Evolutionary conservation across 768 basidiomycete species (phyloP), one percentile per base, ranked within the genome.

Genomic region (Collybia nuda): DNA sequence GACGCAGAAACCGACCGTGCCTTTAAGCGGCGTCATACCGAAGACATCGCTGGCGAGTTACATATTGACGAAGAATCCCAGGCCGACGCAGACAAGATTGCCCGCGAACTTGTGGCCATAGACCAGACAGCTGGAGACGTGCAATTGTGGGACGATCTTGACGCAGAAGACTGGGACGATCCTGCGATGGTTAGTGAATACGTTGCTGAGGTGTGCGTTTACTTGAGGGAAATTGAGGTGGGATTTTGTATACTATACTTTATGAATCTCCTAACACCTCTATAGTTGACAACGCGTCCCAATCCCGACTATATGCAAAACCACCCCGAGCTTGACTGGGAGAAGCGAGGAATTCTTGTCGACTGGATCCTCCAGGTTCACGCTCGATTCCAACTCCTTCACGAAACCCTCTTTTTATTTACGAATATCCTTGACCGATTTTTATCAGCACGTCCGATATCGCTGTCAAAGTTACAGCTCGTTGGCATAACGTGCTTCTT

Each of bases 281-380:
- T 19, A 4, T 56, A 96, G 94, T 67, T 82, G 54, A 68, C 70
- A 8, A 91, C 85, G 0, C 81, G 93, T 68, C 91, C 95, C 2
- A 84, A 88, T 53, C 80, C 89, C 0, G 77, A 85, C 52, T 97
- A 96, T 67, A 95, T 97, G 89, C 72, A 81, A 11, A 77, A 67
- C 52, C 93, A 98, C 67, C 80, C 81, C 50, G 88, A 93, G 47
- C 77, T 97, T 23, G 85, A 84, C 12, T 96, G 93, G 93, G 82
- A 84, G 44, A 92, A 94, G 83, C 88, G 93, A 9, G 86, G 84
- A 6, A 82, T 94, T 44, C 82, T 98, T 15, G 83, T 90, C 55
- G 94, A 96, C 75, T 97, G 93, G 93, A 77, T 98, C 52, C 83
- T 97, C 56, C 90, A 94, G 68, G 86, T 95, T 14, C 95, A 97